Percentiles rank a stretch among this genome's conserved stretches.
phyloP scores from a whole-genome alignment of 805 yeast species.

The Diddensiella caesifluorescens region DNA sequence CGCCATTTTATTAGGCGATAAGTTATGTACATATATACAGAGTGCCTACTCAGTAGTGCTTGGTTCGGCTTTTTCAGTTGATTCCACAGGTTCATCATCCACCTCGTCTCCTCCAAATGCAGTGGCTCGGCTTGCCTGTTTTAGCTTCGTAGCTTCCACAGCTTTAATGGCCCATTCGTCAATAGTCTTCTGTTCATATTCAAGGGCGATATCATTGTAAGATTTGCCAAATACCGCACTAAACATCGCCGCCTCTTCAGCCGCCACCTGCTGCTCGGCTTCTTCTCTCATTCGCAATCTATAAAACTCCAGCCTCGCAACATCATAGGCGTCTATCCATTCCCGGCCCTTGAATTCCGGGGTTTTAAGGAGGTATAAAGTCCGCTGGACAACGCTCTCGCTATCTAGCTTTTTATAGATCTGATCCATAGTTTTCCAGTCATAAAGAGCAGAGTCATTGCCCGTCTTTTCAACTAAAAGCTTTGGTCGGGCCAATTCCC shows the following conservation, averaged over 20 bases:
- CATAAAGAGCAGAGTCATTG: conserved; percentile 45
- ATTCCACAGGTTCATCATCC: conserved; percentile 9
- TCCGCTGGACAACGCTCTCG: conserved; percentile 77
- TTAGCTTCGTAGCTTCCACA: conserved; percentile 51
- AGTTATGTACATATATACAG: not conserved
- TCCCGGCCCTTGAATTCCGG: conserved; percentile 25
- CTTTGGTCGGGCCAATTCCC: conserved; percentile 94
- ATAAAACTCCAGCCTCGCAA: conserved; percentile 84
- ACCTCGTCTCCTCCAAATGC: conserved; percentile 28
- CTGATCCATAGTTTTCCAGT: conserved; percentile 81
- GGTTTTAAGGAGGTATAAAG: conserved; percentile 48
- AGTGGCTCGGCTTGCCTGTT: conserved; percentile 30
- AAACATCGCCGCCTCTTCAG: conserved; percentile 80
- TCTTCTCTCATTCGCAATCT: conserved; percentile 80
- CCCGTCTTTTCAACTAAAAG: conserved; percentile 71
- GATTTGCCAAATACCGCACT: conserved; percentile 70
- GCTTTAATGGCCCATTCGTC: conserved; percentile 74
- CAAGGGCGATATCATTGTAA: conserved; percentile 60
- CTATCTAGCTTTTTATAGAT: conserved; percentile 74
- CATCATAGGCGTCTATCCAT: conserved; percentile 65
- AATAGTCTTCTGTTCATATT: conserved; percentile 63
- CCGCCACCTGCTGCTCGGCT: conserved; percentile 59
- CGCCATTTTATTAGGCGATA: conserved; percentile 30
- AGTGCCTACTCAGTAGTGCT: not conserved
- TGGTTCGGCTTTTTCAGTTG: not conserved